A percentile compares a stretch with the other conserved stretches of the same genome.
Evolutionary conservation across 441 rosid species (phyloP).

Genomic region (Erodium chrysanthum): DNA sequence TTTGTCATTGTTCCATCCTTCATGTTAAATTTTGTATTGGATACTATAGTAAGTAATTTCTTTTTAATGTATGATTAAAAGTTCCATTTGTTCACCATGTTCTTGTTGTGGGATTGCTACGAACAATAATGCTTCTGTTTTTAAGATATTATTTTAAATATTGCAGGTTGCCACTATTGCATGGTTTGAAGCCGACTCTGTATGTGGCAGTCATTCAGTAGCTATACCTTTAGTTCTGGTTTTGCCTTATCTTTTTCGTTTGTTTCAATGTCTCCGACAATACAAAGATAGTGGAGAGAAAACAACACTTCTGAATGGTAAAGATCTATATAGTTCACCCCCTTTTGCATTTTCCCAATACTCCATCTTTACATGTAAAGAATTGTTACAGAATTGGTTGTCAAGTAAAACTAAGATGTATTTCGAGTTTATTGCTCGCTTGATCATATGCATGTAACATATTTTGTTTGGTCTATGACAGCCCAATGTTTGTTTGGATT

Average conservation of each 20-base stretch:
- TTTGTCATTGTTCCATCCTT: not conserved
- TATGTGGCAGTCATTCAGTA: conserved; percentile 90
- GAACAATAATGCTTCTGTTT: conserved; percentile 11
- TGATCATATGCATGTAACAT: not conserved
- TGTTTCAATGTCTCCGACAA: conserved; percentile 89
- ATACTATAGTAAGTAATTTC: not conserved
- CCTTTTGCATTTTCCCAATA: not conserved
- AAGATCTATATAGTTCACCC: not conserved
- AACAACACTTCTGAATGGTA: conserved; percentile 76
- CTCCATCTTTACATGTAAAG: not conserved
- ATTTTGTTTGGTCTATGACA: not conserved
- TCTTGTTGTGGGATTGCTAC: too few relatives aligned
- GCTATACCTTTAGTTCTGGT: conserved; percentile 84
- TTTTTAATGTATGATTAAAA: not conserved
- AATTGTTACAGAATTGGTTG: not conserved
- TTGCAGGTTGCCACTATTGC: conserved; percentile 92
- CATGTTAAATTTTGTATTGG: not conserved
- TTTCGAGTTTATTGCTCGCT: not conserved
- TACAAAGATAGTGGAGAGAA: conserved; percentile 74
- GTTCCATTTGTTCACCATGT: not conserved
- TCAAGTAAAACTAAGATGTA: not conserved
- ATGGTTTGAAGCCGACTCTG: conserved; percentile 99
- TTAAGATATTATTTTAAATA: conserved; percentile 16
- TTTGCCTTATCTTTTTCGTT: conserved; percentile 74
- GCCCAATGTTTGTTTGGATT: not conserved